Conservation (phyloP, 768 basidiomycete species). For the Hirschioporus abietinus region DNA sequence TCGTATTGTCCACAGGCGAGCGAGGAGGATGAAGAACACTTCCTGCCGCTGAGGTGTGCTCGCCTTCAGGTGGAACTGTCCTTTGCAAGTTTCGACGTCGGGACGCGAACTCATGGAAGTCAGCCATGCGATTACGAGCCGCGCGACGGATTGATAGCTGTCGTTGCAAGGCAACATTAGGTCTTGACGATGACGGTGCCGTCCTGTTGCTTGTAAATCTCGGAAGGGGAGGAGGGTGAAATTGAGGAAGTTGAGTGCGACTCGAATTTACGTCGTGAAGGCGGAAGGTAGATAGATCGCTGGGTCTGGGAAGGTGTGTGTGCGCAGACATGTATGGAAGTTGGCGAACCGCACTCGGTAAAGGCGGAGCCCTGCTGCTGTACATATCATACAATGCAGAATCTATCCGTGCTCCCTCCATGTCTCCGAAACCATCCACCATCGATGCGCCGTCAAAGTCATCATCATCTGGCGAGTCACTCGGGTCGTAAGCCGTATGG, state of each 20-base stretch:
- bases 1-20: not conserved
- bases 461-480: conserved; percentile 60
- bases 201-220: not conserved
- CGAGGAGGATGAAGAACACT: not conserved
- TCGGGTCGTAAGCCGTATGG: conserved; percentile 27
- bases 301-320: not conserved
- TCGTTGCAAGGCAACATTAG: conserved; percentile 36
- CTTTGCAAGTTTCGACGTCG: conserved; percentile 47
- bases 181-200: not conserved
- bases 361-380: conserved; percentile 14
- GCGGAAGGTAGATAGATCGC: not conserved
- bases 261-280: not conserved
- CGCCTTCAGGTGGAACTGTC: not conserved
- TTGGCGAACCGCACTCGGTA: not conserved
- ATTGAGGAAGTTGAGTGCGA: not conserved
- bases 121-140: conserved; percentile 45
- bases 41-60: not conserved
- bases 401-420: conserved; percentile 55
- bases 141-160: conserved; percentile 61
- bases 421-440: conserved; percentile 31
- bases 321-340: not conserved
- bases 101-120: conserved; percentile 69
- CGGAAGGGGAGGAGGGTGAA: not conserved
- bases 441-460: conserved; percentile 35
- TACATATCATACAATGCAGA: conserved; percentile 65